Evolutionary conservation across 164 flowering plant genomes (phyloP).

Genomic region (grape (Vitis vinifera)): ASM3070453v1 NC_081811.1:7862501-7863000

Average conservation of each 20-base stretch:
- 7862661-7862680: constrained; percentile 64
- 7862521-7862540: constrained; percentile 70
- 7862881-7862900: constrained; percentile 61
- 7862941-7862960: constrained; percentile 91
- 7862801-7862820: constrained; percentile 73
- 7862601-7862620: constrained; percentile 52
- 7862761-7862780: constrained; percentile 87
- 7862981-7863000: constrained; percentile 76
- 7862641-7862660: constrained; percentile 66
- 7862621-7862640: constrained; percentile 62
- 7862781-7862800: constrained; percentile 57
- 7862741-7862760: constrained; percentile 76
- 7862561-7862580: constrained; percentile 61
- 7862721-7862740: constrained; percentile 86
- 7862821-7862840: constrained; percentile 48
- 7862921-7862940: constrained; percentile 97
- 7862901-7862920: constrained; percentile 78
- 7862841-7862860: constrained; percentile 95
- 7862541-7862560: constrained; percentile 44
- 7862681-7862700: constrained; percentile 71
- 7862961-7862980: constrained; percentile 79
- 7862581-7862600: constrained; percentile 89
- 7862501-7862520: constrained; percentile 70
- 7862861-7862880: constrained; percentile 87
- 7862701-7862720: constrained; percentile 65